Percentiles rank a stretch among this genome's conserved stretches.
Conservation (phyloP, 768 basidiomycete genomes). For the Porphyrellus cyaneotinctus region DNA sequence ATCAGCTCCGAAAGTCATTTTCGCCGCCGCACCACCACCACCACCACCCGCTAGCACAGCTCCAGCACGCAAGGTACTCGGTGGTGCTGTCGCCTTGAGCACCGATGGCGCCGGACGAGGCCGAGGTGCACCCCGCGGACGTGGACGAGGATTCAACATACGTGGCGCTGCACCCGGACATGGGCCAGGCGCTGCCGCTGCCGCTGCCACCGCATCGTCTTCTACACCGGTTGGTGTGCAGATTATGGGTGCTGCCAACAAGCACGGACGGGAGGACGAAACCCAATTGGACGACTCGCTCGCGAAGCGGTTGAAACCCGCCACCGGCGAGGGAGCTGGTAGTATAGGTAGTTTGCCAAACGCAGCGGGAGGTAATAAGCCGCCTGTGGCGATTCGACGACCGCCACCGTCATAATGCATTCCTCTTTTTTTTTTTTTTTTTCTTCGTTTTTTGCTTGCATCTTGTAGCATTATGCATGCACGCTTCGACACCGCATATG, state of each 20-base stretch:
- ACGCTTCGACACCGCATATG: too few relatives aligned
- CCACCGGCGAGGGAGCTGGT: constrained; percentile 29
- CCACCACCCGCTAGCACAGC: constrained; percentile 23
- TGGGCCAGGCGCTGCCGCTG: constrained; percentile 16
- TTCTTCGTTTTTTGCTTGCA: background rate
- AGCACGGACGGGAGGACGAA: constrained; percentile 60
- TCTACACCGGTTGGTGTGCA: constrained; percentile 42
- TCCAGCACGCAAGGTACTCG: constrained; percentile 31
- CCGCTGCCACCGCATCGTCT: constrained; percentile 21
- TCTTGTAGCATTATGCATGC: constrained; percentile 23
- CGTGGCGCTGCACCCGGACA: constrained; percentile 29
- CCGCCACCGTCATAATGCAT: constrained; percentile 19
- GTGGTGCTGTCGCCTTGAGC: constrained; percentile 26
- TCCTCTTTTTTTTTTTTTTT: background rate
- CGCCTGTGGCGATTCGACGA: constrained; percentile 34
- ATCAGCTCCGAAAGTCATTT: constrained; percentile 14
- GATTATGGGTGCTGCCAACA: constrained; percentile 62
- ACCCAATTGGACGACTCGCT: constrained; percentile 50
- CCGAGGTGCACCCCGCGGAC: constrained; percentile 35
- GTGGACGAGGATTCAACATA: constrained; percentile 26
- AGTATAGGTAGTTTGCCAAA: background rate
- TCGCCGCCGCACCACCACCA: constrained; percentile 14
- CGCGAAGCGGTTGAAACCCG: constrained; percentile 64
- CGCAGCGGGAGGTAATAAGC: constrained; percentile 25
- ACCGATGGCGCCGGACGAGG: constrained; percentile 28